Conservation (phyloP, 371 early-diverging fungal genomes). For the Phascolomyces articulosus region DNA sequence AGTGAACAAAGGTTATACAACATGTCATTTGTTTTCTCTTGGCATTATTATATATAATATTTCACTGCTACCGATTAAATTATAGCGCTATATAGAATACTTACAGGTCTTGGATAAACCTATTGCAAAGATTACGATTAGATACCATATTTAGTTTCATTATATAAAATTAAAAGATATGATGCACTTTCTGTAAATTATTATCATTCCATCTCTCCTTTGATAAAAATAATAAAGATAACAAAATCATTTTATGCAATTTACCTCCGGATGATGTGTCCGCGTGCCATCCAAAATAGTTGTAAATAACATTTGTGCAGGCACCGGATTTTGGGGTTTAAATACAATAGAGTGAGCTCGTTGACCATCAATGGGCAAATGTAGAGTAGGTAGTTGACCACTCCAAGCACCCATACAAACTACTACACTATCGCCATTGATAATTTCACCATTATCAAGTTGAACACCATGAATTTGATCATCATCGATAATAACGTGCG, state of each 20-base stretch:
- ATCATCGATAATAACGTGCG: slow-evolving; percentile 20
- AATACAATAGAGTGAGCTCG: slow-evolving; percentile 53
- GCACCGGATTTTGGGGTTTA: slow-evolving; percentile 26
- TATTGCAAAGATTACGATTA: slow-evolving; percentile 6
- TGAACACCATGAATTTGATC: slow-evolving; percentile 27
- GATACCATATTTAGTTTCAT: background rate
- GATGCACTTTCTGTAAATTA: too few relatives aligned
- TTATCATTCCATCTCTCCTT: background rate
- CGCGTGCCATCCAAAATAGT: slow-evolving; percentile 24
- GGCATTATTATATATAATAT: background rate
- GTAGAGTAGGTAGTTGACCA: slow-evolving; percentile 26
- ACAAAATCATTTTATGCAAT: background rate
- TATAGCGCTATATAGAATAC: too few relatives aligned
- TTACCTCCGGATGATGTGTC: slow-evolving; percentile 51
- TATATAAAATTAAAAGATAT: too few relatives aligned
- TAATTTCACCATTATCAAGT: slow-evolving; percentile 26
- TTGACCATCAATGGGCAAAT: slow-evolving; percentile 36
- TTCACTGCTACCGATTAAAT: too few relatives aligned
- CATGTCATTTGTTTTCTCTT: slow-evolving; percentile 1
- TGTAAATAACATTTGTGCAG: slow-evolving; percentile 52
- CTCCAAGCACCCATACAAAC: slow-evolving; percentile 63
- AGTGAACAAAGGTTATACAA: too few relatives aligned
- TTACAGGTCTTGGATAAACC: slow-evolving; percentile 42
- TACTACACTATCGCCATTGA: slow-evolving; percentile 38
- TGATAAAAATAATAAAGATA: background rate